Percentiles rank a stretch among this genome's conserved stretches.
These are phyloP conservation scores for Backusella parvicylindrica DNA, from an alignment of 192 early-diverging fungal genomes.

Conservation along the genomic window DNA sequence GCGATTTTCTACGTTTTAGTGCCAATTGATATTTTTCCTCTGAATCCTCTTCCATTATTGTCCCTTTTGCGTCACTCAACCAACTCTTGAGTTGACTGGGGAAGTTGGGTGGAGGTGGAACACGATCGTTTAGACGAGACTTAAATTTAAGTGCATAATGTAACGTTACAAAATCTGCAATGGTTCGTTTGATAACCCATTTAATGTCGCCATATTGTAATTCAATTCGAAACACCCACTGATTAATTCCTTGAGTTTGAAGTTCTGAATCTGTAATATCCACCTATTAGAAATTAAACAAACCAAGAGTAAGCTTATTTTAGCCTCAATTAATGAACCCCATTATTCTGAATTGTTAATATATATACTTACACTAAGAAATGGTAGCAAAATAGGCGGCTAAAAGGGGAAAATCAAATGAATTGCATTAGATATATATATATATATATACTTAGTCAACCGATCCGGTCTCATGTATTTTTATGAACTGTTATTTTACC, in stretches of 20 bases:
- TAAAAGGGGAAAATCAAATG: slow-evolving; percentile 1
- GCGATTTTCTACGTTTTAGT: slow-evolving; percentile 46
- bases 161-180: slow-evolving; percentile 64
- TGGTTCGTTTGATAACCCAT: slow-evolving; percentile 68
- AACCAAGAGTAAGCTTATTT: not conserved
- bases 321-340: not conserved
- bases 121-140: slow-evolving; percentile 26
- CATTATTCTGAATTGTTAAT: not conserved
- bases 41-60: not conserved
- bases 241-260: slow-evolving; percentile 18
- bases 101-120: slow-evolving; percentile 33
- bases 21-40: slow-evolving; percentile 44
- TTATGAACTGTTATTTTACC: not conserved
- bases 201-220: slow-evolving; percentile 71
- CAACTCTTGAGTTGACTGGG: slow-evolving; percentile 29
- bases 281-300: slow-evolving; percentile 1
- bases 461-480: no score
- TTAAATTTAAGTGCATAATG: slow-evolving; percentile 59
- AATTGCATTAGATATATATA: not conserved
- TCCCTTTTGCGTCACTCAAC: slow-evolving; percentile 18
- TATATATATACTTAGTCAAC: not conserved
- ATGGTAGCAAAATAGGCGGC: slow-evolving; percentile 21
- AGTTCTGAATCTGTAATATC: slow-evolving; percentile 31
- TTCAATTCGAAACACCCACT: slow-evolving; percentile 37
- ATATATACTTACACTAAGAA: slow-evolving; percentile 3